Evolutionary conservation across 306 rosid genomes (phyloP).

Genomic region (Trifolium subterraneum): DNA sequence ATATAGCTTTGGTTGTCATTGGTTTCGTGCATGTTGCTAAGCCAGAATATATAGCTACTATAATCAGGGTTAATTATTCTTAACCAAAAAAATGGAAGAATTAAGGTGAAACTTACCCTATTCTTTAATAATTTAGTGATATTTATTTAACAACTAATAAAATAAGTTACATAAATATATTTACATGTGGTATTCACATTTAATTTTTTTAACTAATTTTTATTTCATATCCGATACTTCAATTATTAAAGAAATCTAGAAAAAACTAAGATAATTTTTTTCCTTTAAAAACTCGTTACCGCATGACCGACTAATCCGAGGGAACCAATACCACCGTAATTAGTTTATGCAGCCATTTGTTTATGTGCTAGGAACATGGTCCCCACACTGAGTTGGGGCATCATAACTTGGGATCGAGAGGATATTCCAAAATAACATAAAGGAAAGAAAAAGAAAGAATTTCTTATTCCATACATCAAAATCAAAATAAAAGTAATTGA

Average conservation of each 20-base stretch:
- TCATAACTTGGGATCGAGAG: slow-evolving; percentile 54
- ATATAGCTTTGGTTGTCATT: slow-evolving; percentile 41
- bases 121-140: too few relatives aligned
- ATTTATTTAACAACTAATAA: too few relatives aligned
- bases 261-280: too few relatives aligned
- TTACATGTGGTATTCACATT: too few relatives aligned
- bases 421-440: slow-evolving; percentile 54
- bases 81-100: neutral
- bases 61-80: slow-evolving; percentile 10
- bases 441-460: neutral
- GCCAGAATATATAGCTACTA: neutral
- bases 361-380: slow-evolving; percentile 40
- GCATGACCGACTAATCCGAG: too few relatives aligned
- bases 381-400: slow-evolving; percentile 46
- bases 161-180: too few relatives aligned
- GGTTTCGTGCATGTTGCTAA: slow-evolving; percentile 34
- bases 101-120: too few relatives aligned
- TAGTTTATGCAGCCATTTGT: slow-evolving; percentile 36
- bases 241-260: too few relatives aligned
- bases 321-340: too few relatives aligned
- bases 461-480: neutral
- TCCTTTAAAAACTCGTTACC: too few relatives aligned
- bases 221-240: too few relatives aligned
- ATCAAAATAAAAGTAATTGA: slow-evolving; percentile 30
- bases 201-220: too few relatives aligned